Base-by-base conservation (phyloP, 169 alveolate species). In the Cryptosporidium meleagridis region DNA sequence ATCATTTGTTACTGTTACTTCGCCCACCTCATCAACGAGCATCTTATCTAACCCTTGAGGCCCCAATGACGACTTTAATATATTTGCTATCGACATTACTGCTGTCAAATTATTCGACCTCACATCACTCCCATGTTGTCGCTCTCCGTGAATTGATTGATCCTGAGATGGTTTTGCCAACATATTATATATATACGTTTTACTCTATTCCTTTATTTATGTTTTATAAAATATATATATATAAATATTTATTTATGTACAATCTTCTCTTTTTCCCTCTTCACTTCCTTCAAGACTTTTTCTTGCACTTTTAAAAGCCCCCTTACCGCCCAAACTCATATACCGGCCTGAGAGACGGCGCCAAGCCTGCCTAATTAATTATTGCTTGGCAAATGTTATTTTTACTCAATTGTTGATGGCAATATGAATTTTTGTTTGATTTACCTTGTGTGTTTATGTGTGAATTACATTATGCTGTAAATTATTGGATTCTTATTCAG, bases 1-100 rank as follows among this genome's bases (percentile, higher is more conserved):
- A 91, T 99, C 99, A 91, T 99, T 99, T 37, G 99, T 97, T 51
- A 99, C 97, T 51, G 97, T 95, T 35, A 99, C 99, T 87, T 98
- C 99, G n/a, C 99, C 99, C 26, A 98, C 95, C 70, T 97, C 99
- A 85, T 99, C 99, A 69, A 99, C 99, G 39, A 99, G 94, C 99
- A 99, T 99, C 94, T 99, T 99, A 91, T 98, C 99, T 52, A 98
- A 94, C 29, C 99, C 99, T 75, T 98, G 98, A 10, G 99, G 99
- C 33, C 99, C 99, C 85, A 99, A 95, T 21, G 99, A 96, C 33
- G 99, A 95, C 92, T 97, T 97, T 73, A 99, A 96, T 44, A 99
- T 96, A 92, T 99, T 98, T 33, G 99, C 98, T 58, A 98, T 91
- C 35, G 99, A 98, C 94, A 93, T 96, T 53, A 97, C 99, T 29